Base-by-base conservation (phyloP, 2,329 filamentous ascomycete genomes). In the Diaporthe aspalathi region DNA sequence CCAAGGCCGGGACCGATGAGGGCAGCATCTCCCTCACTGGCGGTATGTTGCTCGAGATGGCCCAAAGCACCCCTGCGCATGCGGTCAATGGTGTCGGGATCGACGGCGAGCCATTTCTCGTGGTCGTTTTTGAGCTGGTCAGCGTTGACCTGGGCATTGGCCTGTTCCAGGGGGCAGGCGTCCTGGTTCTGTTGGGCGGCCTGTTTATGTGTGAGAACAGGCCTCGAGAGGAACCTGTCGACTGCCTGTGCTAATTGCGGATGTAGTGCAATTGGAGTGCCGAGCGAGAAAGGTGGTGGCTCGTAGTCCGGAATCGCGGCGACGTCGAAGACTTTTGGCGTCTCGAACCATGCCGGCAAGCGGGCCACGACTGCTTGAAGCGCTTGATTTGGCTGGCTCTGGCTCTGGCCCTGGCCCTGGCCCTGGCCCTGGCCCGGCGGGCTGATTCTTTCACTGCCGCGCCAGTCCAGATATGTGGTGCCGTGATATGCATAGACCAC, bases 41-140 rank as follows among this genome's bases (percentile, higher is more conserved):
- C 38, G 7, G 68, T 29, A 17, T 45, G 62, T 32, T 27, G 32
- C 68, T 70, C 71, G 16, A 73, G 71, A 20, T 57, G 71, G 47
- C 22, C 49, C 47, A 71, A 47, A 7, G 71, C 71, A 1, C 43
- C 71, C 35, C 27, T 29, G 35, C 71, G 54, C 71, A 73, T 73
- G 12, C 14, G 40, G 9, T 63, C 32, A 22, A 73, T 62, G 7
- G 47, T 22, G 16, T 35, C 63, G 29, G 69, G 40, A 20, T 24
- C 54, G 16, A 73, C 53, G n/a, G 50, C 47, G 9, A 52, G 45
- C 71, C 71, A 73, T 43, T 50, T 52, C n/a, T 38, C 35, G 53
- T n/a, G 71, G 62, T 70, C 68, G n/a, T 38, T 52, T 43, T 22
- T 9, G 53, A 73, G 68, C 68, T 73, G 71, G 54, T 73, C 71